phyloP scores from a whole-genome alignment of 2,329 filamentous ascomycete genomes.

The Rasamsonia emersonii region DNA sequence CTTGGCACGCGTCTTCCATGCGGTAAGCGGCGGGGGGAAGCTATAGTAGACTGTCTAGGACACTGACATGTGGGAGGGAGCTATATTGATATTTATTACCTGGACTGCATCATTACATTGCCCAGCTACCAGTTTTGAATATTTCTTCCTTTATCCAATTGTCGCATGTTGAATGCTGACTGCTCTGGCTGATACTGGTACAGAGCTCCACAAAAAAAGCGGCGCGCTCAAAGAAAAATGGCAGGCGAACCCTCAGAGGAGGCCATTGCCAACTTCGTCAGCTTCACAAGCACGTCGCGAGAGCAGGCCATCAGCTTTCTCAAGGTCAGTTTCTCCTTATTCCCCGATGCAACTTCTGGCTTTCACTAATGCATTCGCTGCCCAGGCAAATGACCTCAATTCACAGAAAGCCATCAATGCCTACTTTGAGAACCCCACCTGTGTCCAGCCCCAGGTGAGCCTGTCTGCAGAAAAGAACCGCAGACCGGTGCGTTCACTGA shows the following conservation, averaged over 20 bases:
- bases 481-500: neutral
- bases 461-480: conserved; percentile 10
- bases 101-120: no score
- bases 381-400: conserved; percentile 37
- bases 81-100: no score
- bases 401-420: conserved; percentile 39
- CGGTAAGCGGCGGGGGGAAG: no score
- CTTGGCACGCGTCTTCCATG: no score
- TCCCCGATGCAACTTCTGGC: neutral
- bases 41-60: no score
- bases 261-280: conserved; percentile 32
- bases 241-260: conserved; percentile 32
- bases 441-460: conserved; percentile 24
- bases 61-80: no score
- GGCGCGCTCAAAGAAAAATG: no score
- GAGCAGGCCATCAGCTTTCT: conserved; percentile 33
- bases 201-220: no score
- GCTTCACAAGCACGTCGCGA: conserved; percentile 31
- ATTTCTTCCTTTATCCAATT: no score
- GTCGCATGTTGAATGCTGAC: no score
- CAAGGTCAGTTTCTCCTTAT: conserved; percentile 22
- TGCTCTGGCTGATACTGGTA: no score
- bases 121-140: no score
- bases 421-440: conserved; percentile 38
- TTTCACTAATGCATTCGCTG: neutral